Percentiles rank a stretch among this genome's conserved stretches.
phyloP scores from a whole-genome alignment of 805 yeast species.

The Candida gorgasii region DNA sequence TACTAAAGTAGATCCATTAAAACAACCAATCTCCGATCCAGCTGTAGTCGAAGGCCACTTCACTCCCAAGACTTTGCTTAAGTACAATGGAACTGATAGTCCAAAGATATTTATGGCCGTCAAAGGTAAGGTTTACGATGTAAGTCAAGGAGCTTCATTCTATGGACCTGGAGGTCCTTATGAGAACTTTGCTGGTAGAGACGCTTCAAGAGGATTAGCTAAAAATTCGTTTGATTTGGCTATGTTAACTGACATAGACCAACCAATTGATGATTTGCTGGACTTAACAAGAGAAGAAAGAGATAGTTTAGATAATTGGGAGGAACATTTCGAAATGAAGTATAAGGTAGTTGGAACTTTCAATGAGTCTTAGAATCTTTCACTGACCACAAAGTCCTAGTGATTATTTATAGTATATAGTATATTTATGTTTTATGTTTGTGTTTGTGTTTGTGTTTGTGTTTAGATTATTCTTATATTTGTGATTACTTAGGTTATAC shows the following conservation, averaged over 20 bases:
- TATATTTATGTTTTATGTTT: slow-evolving; percentile 2
- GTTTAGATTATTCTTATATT: too few species aligned
- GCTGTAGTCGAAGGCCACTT: slow-evolving; percentile 52
- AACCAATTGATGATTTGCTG: slow-evolving; percentile 72
- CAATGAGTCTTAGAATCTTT: slow-evolving; percentile 5
- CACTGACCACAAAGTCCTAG: too few species aligned
- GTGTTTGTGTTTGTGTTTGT: not conserved
- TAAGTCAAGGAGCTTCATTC: slow-evolving; percentile 72
- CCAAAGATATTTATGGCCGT: slow-evolving; percentile 83
- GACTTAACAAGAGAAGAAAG: slow-evolving; percentile 62
- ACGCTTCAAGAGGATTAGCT: slow-evolving; percentile 92
- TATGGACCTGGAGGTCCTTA: slow-evolving; percentile 98
- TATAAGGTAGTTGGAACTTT: slow-evolving; percentile 73
- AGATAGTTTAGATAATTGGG: slow-evolving; percentile 82
- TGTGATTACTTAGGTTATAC: too few species aligned
- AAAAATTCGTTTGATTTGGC: slow-evolving; percentile 76
- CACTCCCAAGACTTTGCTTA: slow-evolving; percentile 72
- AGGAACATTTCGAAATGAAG: slow-evolving; percentile 74
- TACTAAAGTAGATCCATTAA: slow-evolving; percentile 25
- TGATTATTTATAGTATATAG: slow-evolving; percentile 6
- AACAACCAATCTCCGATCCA: slow-evolving; percentile 18
- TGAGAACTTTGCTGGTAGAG: slow-evolving; percentile 92
- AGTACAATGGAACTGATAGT: slow-evolving; percentile 79
- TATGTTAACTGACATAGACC: slow-evolving; percentile 64
- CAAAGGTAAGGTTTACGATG: slow-evolving; percentile 85